phyloP scores from a whole-genome alignment of 805 yeast species.

The Henningerozyma blattae region DNA sequence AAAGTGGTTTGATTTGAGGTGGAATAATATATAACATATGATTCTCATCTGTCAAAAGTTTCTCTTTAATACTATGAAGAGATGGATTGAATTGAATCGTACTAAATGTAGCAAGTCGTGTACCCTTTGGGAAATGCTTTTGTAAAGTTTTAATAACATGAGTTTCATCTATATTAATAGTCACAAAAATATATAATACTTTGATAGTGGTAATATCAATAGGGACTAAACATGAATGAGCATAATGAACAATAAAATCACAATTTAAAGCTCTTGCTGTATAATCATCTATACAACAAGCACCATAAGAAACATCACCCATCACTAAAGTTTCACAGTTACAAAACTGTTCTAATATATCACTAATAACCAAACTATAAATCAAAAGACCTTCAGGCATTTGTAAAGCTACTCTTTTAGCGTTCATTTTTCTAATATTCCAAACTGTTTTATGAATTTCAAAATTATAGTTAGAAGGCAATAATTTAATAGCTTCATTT shows the following conservation, averaged over 20 bases:
- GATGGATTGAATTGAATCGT: constrained; percentile 97
- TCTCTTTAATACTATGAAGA: constrained; percentile 62
- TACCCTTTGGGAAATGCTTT: constrained; percentile 52
- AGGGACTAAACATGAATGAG: constrained; percentile 94
- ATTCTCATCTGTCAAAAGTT: constrained; percentile 37
- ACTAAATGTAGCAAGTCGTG: constrained; percentile 75
- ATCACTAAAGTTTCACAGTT: constrained; percentile 76
- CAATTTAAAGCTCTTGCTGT: constrained; percentile 90
- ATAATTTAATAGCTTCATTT: constrained; percentile 67
- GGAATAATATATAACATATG: constrained; percentile 51
- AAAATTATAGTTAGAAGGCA: constrained; percentile 89
- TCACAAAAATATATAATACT: constrained; percentile 90
- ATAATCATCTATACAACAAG: constrained; percentile 94
- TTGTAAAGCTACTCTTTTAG: constrained; percentile 82
- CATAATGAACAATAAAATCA: constrained; percentile 91
- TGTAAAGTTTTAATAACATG: constrained; percentile 71
- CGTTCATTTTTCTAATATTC: constrained; percentile 67
- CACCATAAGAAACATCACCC: constrained; percentile 99
- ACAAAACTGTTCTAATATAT: constrained; percentile 87
- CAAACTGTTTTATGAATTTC: constrained; percentile 93
- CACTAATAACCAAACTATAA: constrained; percentile 80
- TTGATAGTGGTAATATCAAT: constrained; percentile 84
- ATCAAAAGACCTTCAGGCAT: constrained; percentile 95
- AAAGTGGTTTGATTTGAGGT: constrained; percentile 86
- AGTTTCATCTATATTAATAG: constrained; percentile 74